A percentile compares a stretch with the other conserved stretches of the same genome.
These are phyloP conservation scores for Aspergillus texensis DNA, from an alignment of 2,329 filamentous ascomycete species.

Conservation along the genomic window DNA sequence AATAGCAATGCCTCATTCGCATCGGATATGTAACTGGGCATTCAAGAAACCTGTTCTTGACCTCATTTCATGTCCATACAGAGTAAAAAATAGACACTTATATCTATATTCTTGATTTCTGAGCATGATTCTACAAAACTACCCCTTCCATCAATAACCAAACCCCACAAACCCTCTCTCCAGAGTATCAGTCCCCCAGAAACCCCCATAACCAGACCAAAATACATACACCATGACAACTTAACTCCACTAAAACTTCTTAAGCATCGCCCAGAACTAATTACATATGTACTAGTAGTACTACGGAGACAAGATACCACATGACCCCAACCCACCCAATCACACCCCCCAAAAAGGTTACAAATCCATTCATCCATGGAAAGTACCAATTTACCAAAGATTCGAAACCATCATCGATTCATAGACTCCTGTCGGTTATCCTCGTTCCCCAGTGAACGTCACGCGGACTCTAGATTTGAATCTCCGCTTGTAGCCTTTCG, in stretches of 20 bases:
- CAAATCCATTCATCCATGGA: background rate
- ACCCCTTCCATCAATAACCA: no score
- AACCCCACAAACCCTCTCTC: no score
- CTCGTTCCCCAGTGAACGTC: background rate
- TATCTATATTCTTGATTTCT: no score
- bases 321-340: background rate
- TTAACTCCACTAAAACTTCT: no score
- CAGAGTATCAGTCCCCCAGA: no score
- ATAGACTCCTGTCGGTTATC: background rate
- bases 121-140: no score
- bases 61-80: background rate
- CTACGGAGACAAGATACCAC: background rate
- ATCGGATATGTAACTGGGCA: background rate
- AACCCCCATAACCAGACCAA: no score
- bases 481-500: background rate
- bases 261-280: no score
- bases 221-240: no score
- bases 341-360: no score
- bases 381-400: background rate
- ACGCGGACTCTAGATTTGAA: background rate
- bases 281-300: no score
- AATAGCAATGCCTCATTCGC: background rate
- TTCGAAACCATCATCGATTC: background rate
- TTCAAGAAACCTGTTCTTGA: background rate
- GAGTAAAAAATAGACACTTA: no score